phyloP scores from a whole-genome alignment of 2,329 filamentous ascomycete species.

The Sporothrix inflata region DNA sequence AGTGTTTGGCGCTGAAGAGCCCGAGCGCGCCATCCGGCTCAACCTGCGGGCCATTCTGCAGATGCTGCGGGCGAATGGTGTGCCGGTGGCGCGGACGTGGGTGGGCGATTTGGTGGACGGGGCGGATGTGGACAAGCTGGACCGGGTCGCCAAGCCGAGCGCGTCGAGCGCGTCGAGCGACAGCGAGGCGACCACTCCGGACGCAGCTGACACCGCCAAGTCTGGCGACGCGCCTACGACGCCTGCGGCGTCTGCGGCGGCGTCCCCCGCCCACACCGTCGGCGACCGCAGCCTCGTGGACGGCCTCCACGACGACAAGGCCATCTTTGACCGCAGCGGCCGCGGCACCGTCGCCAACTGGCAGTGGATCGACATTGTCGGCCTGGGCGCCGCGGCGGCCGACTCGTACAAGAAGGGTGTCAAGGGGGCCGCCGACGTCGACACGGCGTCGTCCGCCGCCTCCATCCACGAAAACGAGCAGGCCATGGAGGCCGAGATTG shows the following conservation, averaged over 20 bases:
- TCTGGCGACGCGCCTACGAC: not conserved
- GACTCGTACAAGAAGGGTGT: constrained; percentile 30
- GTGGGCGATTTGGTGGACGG: constrained; percentile 55
- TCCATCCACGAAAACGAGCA: constrained; percentile 36
- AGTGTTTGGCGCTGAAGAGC: constrained; percentile 60
- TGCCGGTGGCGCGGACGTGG: constrained; percentile 56
- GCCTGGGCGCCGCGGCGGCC: constrained; percentile 46
- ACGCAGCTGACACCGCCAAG: not conserved
- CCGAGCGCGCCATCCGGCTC: constrained; percentile 61
- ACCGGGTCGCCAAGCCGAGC: constrained; percentile 18
- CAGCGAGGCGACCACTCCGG: not conserved
- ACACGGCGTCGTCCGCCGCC: constrained; percentile 13
- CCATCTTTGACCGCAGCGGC: constrained; percentile 54
- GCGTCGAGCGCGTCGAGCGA: constrained; percentile 27
- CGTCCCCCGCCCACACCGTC: constrained; percentile 28
- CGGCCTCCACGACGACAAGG: constrained; percentile 52
- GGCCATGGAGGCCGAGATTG: constrained; percentile 44
- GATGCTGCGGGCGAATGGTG: constrained; percentile 54
- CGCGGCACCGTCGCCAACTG: constrained; percentile 49
- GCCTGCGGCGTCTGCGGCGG: not conserved
- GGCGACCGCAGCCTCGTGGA: constrained; percentile 37
- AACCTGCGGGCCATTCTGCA: constrained; percentile 64
- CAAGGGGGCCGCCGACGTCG: constrained; percentile 31
- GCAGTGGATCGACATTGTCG: constrained; percentile 58
- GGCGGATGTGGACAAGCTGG: constrained; percentile 44